Evolutionary conservation across 2,329 filamentous ascomycete genomes (phyloP).

Genomic region (Cercospora beticola): DNA sequence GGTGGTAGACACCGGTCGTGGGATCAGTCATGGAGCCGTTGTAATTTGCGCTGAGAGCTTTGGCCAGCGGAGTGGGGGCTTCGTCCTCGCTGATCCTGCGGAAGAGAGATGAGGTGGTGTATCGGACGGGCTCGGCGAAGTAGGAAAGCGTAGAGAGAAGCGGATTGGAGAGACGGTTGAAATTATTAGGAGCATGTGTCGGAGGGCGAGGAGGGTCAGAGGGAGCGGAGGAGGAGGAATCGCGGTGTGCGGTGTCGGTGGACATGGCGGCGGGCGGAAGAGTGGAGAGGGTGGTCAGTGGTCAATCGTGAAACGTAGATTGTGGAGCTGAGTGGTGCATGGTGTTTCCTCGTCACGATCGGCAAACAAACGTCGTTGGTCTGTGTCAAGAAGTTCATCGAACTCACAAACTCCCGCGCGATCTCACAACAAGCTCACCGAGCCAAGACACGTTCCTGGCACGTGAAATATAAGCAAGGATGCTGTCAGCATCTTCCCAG

Average conservation of each 20-base stretch:
- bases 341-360: conserved; percentile 1
- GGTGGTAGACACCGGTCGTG: conserved; percentile 57
- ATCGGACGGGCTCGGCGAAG: conserved; percentile 52
- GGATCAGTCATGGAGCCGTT: conserved; percentile 40
- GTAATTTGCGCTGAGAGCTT: conserved; percentile 41
- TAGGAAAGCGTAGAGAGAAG: conserved; percentile 41
- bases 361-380: not conserved
- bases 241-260: not conserved
- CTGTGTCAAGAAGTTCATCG: not conserved
- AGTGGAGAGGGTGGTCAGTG: not conserved
- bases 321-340: not conserved
- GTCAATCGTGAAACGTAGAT: not conserved
- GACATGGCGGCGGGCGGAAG: conserved; percentile 1
- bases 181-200: conserved; percentile 4
- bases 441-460: conserved; percentile 5
- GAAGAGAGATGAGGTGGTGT: conserved; percentile 49
- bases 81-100: conserved; percentile 50
- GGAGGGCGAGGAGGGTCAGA: conserved; percentile 11
- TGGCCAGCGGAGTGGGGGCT: conserved; percentile 39
- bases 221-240: conserved; percentile 1
- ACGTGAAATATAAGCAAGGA: not conserved
- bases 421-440: conserved; percentile 1
- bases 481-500: not conserved
- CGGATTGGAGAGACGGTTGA: conserved; percentile 7
- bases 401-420: not conserved